Base-by-base conservation (phyloP, 331 rosid genomes). In the Cydonia oblonga region DNA sequence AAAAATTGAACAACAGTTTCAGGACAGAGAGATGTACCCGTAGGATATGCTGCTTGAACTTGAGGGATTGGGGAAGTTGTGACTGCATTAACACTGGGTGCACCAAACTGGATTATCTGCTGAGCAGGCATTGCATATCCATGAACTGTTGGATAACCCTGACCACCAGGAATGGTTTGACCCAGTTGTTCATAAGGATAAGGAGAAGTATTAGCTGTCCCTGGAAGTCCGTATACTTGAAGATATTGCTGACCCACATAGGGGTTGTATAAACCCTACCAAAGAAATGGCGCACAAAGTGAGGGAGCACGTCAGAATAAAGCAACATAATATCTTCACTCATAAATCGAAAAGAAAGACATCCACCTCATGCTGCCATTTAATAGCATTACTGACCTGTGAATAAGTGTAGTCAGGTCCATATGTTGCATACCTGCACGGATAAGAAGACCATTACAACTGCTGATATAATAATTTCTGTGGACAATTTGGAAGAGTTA, bases 161-260 rank as follows among this genome's bases (percentile, higher is more conserved):
- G 96, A 82, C 91, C 88, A 73, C 92, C 77, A 10, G 91, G 90
- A 83, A 87, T 81, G 62, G 92, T 80, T 78, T 87, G 98, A 79
- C 96, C 84, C 75, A 90, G 23, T 74, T 87, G 98, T 68, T 92
- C 96, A 85, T 93, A 91, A 68, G 97, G 92, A 84, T 91, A 87
- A 49, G 86, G 16, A 57, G 91, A 58, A 38, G 90, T 52, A 75
- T 87, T 90, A 40, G 81, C 83, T 44, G 89, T 71, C 73, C 96
- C 96, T 57, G 96, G 97, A 77, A 86, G 87, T 64, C 98, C 98
- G 84, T 89, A 89, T 69, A 89, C 82, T 84, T 84, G 98, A 77
- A 89, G 81, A 83, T 87, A 93, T 67, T 91, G 98, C 79, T 92
- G 98, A 71, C 92, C 95, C 52, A 67, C 57, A 73, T 89, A 91